A percentile compares a stretch with the other conserved stretches of the same genome.
Evolutionary conservation across 352 stramenopile genomes (phyloP).

Genomic region (Pythium rhizo-oryzae): DNA sequence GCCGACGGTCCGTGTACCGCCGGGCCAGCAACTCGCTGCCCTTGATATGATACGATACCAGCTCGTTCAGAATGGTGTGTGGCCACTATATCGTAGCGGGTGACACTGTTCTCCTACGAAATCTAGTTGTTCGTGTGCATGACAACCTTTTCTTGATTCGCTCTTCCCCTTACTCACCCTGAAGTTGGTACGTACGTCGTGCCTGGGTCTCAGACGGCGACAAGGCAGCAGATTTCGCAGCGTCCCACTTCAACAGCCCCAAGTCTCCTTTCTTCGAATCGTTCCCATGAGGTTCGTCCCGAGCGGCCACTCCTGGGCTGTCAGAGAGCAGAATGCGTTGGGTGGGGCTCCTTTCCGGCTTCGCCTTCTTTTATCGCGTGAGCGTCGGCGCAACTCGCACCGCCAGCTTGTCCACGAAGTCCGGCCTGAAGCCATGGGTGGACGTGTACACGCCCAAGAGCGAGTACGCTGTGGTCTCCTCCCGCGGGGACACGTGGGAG

Average conservation of each 20-base stretch:
- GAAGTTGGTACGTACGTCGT: background rate
- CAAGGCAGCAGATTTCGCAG: background rate
- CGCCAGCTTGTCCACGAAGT: conserved; percentile 22
- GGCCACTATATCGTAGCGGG: no score
- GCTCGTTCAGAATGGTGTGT: background rate
- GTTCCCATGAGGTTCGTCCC: background rate
- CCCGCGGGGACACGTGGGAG: conserved; percentile 37
- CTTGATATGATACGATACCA: background rate
- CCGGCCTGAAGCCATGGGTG: conserved; percentile 35
- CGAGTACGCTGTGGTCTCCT: conserved; percentile 22
- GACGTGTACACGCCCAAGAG: conserved; percentile 31
- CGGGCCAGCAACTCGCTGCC: background rate
- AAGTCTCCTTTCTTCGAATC: conserved; percentile 6
- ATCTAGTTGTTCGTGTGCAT: background rate
- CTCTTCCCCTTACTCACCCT: background rate
- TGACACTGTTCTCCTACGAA: background rate
- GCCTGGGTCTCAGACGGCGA: background rate
- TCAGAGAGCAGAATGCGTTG: background rate
- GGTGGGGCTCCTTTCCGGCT: background rate
- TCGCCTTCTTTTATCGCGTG: background rate
- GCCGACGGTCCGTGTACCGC: background rate
- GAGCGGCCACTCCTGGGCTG: background rate
- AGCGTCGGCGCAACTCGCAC: background rate
- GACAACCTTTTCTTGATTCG: no score
- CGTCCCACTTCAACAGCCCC: conserved; percentile 11